Conservation (phyloP, 768 basidiomycete genomes). For the Amanita exitialis region DNA sequence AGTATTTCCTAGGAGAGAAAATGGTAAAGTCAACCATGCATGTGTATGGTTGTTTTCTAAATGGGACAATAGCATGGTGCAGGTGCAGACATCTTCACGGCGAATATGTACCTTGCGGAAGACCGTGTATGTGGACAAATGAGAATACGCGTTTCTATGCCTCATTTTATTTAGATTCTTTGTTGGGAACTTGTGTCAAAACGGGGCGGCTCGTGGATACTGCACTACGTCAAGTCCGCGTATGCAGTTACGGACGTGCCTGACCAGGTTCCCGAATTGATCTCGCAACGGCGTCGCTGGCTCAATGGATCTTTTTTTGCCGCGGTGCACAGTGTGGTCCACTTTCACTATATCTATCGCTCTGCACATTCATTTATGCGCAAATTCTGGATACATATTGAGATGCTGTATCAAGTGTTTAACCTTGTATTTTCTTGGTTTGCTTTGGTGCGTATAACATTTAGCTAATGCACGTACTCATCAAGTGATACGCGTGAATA, state of each 20-base stretch:
- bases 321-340: conserved; percentile 81
- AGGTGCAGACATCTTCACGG: conserved; percentile 85
- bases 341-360: conserved; percentile 94
- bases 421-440: conserved; percentile 94
- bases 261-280: conserved; percentile 88
- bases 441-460: conserved; percentile 45
- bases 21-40: conserved; percentile 40
- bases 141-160: background rate
- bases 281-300: conserved; percentile 94
- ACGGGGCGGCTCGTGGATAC: conserved; percentile 77
- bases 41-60: background rate
- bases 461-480: background rate
- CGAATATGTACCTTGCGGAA: conserved; percentile 95
- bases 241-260: conserved; percentile 92
- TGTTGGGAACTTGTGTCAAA: conserved; percentile 99
- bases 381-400: conserved; percentile 93
- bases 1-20: conserved; percentile 96
- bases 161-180: conserved; percentile 47
- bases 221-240: conserved; percentile 95
- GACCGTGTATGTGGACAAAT: conserved; percentile 44
- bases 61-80: conserved; percentile 50
- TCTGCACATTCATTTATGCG: conserved; percentile 73
- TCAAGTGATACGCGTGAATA: conserved; percentile 12
- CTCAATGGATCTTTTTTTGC: conserved; percentile 98
- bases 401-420: conserved; percentile 84